Evolutionary conservation across 2,329 filamentous ascomycete genomes (phyloP).

Genomic region (Aspergillus arachidicola): DNA sequence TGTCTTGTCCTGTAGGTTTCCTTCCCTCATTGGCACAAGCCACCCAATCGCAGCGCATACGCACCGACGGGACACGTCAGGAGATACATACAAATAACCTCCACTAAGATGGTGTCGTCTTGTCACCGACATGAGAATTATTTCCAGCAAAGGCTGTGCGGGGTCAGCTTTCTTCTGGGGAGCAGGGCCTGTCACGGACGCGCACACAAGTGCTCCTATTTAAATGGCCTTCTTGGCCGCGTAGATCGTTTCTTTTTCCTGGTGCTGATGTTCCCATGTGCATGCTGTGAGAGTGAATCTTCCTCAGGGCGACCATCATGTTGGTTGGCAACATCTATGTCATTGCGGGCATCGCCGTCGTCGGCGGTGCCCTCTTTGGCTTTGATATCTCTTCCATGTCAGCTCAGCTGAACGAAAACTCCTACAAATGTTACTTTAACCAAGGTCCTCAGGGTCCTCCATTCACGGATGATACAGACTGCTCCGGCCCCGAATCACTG

Average conservation of each 20-base stretch:
- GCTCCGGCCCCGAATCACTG: constrained; percentile 50
- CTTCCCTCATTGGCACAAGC: not conserved
- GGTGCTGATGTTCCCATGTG: not conserved
- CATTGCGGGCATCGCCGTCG: constrained; percentile 57
- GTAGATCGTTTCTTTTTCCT: not conserved
- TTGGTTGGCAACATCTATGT: constrained; percentile 59
- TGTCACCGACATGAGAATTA: not conserved
- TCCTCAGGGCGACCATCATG: constrained; percentile 18
- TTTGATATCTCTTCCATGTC: constrained; percentile 43
- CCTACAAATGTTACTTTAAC: constrained; percentile 71
- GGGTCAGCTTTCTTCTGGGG: not conserved
- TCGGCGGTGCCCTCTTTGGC: constrained; percentile 36
- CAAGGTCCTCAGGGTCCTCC: constrained; percentile 58
- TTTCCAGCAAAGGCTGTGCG: not conserved
- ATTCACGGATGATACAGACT: constrained; percentile 51
- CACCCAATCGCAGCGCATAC: not conserved
- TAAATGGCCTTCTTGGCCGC: not conserved
- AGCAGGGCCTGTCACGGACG: not conserved
- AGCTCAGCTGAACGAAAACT: constrained; percentile 30
- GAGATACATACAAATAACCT: not conserved
- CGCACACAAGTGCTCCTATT: not conserved
- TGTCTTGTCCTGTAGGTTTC: not conserved
- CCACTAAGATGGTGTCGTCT: not conserved
- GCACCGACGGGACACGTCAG: not conserved
- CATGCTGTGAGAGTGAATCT: not conserved